phyloP scores from a whole-genome alignment of 352 stramenopile genomes.

The Phytophthora pseudosyringae region DNA sequence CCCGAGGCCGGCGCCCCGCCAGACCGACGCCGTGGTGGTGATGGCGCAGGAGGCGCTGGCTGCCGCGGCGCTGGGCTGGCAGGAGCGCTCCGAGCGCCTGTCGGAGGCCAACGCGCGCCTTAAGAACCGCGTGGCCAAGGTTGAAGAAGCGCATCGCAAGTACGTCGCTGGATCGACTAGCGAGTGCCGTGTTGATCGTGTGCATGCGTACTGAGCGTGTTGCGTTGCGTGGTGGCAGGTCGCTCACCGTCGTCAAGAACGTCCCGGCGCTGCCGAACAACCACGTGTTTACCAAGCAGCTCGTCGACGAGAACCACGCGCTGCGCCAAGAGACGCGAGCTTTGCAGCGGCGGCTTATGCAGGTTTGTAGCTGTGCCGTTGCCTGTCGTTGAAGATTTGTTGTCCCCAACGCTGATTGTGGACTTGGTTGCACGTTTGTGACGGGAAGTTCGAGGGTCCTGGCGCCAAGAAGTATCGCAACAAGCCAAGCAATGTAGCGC shows the following conservation, averaged over 20 bases:
- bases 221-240: constrained; percentile 27
- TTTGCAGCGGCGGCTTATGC: constrained; percentile 52
- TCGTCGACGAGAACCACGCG: constrained; percentile 67
- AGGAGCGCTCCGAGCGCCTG: constrained; percentile 50
- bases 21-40: constrained; percentile 36
- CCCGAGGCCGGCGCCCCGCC: constrained; percentile 10
- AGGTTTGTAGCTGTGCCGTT: constrained; percentile 30
- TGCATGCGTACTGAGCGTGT: constrained; percentile 1
- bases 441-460: constrained; percentile 26
- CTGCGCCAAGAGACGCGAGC: constrained; percentile 42
- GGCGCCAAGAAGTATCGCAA: constrained; percentile 11
- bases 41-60: constrained; percentile 44
- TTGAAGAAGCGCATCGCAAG: constrained; percentile 50
- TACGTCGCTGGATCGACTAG: constrained; percentile 15
- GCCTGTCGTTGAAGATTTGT: not conserved
- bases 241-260: constrained; percentile 62
- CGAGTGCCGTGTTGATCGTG: constrained; percentile 2
- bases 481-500: not conserved
- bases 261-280: constrained; percentile 66
- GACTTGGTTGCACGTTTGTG: not conserved
- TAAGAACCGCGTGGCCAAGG: constrained; percentile 32
- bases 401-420: not conserved
- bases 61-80: constrained; percentile 43
- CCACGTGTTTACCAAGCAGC: constrained; percentile 63
- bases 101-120: constrained; percentile 43